A percentile compares a stretch with the other conserved stretches of the same genome.
phyloP scores from a whole-genome alignment of 805 yeast genomes.

The Dipodascopsis uninucleata region DNA sequence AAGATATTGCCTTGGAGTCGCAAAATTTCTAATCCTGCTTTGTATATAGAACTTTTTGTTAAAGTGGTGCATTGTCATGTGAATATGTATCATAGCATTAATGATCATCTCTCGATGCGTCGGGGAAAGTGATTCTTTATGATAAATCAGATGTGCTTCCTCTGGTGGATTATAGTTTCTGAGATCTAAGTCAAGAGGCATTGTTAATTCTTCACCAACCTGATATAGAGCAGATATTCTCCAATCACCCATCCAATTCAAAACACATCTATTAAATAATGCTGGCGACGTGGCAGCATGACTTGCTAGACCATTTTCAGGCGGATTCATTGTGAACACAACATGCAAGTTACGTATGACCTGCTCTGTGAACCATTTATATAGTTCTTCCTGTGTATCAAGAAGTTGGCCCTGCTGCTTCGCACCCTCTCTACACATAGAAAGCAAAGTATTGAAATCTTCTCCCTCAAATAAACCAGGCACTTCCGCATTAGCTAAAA shows the following conservation, averaged over 20 bases:
- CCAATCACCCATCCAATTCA: slow-evolving; percentile 91
- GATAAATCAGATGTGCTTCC: slow-evolving; percentile 14
- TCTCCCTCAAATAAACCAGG: slow-evolving; percentile 86
- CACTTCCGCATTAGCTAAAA: slow-evolving; percentile 88
- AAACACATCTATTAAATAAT: slow-evolving; percentile 79
- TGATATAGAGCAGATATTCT: slow-evolving; percentile 46
- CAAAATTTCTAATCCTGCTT: slow-evolving; percentile 12
- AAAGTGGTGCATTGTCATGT: slow-evolving; percentile 35
- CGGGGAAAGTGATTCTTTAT: slow-evolving; percentile 17
- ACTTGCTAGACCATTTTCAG: slow-evolving; percentile 39
- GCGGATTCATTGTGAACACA: slow-evolving; percentile 67
- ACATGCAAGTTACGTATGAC: slow-evolving; percentile 75
- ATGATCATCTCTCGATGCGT: slow-evolving; percentile 47
- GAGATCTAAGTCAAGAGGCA: slow-evolving; percentile 51
- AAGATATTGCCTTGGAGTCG: slow-evolving; percentile 56
- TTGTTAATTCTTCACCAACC: slow-evolving; percentile 46
- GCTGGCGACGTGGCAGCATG: slow-evolving; percentile 78
- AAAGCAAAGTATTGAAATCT: slow-evolving; percentile 52
- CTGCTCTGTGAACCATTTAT: slow-evolving; percentile 68
- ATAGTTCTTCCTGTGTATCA: slow-evolving; percentile 66
- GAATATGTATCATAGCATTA: slow-evolving; percentile 47
- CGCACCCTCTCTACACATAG: slow-evolving; percentile 54
- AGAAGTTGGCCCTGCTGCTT: slow-evolving; percentile 57
- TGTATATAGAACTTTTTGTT: slow-evolving; percentile 3
- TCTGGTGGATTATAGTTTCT: slow-evolving; percentile 42